A percentile compares a stretch with the other conserved stretches of the same genome.
These are phyloP conservation scores for Crithidia expoeki DNA, from an alignment of 208 protist genomes.

Conservation along the genomic window DNA sequence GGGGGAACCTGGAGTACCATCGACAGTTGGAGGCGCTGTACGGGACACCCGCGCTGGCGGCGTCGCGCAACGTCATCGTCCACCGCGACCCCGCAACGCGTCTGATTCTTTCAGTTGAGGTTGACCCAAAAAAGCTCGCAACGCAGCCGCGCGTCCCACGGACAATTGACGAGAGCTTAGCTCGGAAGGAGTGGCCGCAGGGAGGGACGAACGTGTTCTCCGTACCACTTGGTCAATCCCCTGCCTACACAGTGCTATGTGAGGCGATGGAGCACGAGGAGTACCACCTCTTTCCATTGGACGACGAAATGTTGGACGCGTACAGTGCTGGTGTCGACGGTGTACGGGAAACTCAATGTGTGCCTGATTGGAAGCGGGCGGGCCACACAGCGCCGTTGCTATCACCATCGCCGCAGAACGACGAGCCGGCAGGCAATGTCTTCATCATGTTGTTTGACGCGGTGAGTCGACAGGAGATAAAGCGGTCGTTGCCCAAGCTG, in stretches of 20 bases:
- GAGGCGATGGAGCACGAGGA: constrained; percentile 45
- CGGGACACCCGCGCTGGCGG: constrained; percentile 31
- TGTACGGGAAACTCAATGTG: neutral
- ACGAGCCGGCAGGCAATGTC: constrained; percentile 50
- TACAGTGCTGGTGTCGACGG: neutral
- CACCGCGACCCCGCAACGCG: constrained; percentile 28
- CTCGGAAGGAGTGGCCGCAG: constrained; percentile 34
- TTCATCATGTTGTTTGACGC: constrained; percentile 66
- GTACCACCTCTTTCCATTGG: constrained; percentile 53
- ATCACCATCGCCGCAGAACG: neutral
- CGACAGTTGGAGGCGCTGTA: constrained; percentile 40
- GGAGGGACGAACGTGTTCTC: constrained; percentile 25
- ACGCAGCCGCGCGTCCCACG: constrained; percentile 17
- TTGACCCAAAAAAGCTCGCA: constrained; percentile 30
- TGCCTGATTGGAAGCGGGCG: neutral
- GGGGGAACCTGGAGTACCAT: constrained; percentile 39
- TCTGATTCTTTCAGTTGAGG: constrained; percentile 45
- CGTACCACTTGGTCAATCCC: constrained; percentile 46
- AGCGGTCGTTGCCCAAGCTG: constrained; percentile 60
- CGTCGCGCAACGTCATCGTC: constrained; percentile 36
- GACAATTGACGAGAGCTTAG: constrained; percentile 21
- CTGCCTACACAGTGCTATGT: constrained; percentile 58
- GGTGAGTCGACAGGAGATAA: constrained; percentile 59
- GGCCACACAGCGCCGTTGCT: neutral
- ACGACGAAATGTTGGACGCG: neutral